Percentiles rank a stretch among this genome's conserved stretches.
Conservation (phyloP, 805 yeast species). For the Naumovozyma castellii region DNA sequence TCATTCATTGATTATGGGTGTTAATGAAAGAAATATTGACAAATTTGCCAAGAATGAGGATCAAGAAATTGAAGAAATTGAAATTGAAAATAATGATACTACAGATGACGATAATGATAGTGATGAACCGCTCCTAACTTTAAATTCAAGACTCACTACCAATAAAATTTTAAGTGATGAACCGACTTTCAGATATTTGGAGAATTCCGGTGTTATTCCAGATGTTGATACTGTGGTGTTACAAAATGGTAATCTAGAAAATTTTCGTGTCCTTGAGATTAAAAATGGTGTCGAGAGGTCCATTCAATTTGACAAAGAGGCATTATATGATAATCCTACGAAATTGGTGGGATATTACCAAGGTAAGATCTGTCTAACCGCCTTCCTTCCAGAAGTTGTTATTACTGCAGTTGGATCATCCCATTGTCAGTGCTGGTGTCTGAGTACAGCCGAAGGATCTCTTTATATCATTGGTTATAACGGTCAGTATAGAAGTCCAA, state of each 20-base stretch:
- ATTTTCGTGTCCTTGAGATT: conserved; percentile 24
- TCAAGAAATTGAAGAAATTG: conserved; percentile 7
- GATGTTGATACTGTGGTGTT: conserved; percentile 25
- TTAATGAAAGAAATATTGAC: conserved; percentile 32
- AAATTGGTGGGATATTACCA: conserved; percentile 30
- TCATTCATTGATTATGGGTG: conserved; percentile 54
- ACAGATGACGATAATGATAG: conserved; percentile 13
- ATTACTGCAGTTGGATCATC: conserved; percentile 37
- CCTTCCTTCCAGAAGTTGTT: conserved; percentile 33
- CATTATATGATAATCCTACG: conserved; percentile 32
- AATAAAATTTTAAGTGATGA: conserved; percentile 26
- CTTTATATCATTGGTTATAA: conserved; percentile 26
- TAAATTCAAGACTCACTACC: conserved; percentile 20
- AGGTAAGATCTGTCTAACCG: conserved; percentile 33
- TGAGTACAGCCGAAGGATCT: conserved; percentile 35
- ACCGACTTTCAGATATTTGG: conserved; percentile 22
- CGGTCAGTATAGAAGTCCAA: conserved; percentile 31
- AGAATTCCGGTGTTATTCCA: conserved; percentile 21
- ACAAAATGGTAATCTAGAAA: conserved; percentile 27
- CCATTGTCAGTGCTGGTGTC: conserved; percentile 37
- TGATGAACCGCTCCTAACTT: conserved; percentile 22
- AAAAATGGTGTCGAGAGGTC: conserved; percentile 31
- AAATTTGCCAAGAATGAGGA: conserved; percentile 14
- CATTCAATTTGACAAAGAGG: conserved; percentile 29
- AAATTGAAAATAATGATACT: conserved; percentile 4